Conservation (phyloP, 177 flowering plant species). For the Tripterygium wilfordii region DNA sequence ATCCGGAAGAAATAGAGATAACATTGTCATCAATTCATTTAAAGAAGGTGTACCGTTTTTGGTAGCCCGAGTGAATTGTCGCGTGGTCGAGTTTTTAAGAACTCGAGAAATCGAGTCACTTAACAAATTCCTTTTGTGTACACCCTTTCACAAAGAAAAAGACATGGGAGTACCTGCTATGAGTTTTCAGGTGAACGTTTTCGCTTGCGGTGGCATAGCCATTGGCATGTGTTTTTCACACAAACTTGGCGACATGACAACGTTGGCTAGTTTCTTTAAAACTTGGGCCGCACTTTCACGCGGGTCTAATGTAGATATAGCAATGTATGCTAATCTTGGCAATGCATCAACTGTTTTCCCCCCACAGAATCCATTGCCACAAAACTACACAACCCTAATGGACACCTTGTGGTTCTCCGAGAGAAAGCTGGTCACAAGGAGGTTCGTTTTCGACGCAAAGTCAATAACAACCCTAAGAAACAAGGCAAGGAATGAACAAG, state of each 20-base stretch:
- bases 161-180: neutral
- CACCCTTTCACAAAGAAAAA: neutral
- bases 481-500: no score
- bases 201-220: conserved; percentile 1
- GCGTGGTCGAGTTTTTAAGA: conserved; percentile 1
- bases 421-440: neutral
- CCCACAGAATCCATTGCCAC: neutral
- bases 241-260: neutral
- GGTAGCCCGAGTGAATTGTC: neutral
- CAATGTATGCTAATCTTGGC: neutral
- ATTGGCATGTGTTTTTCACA: neutral
- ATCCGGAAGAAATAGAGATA: neutral
- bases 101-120: neutral
- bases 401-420: conserved; percentile 1
- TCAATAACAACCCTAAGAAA: neutral
- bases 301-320: neutral
- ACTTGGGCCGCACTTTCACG: neutral
- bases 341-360: neutral
- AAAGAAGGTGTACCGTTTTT: neutral
- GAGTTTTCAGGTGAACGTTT: neutral
- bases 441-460: neutral
- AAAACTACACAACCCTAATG: neutral
- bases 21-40: neutral
- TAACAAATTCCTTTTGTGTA: neutral
- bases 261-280: neutral